Conservation (phyloP, 192 early-diverging fungal genomes). For the Coemansia asiatica region DNA sequence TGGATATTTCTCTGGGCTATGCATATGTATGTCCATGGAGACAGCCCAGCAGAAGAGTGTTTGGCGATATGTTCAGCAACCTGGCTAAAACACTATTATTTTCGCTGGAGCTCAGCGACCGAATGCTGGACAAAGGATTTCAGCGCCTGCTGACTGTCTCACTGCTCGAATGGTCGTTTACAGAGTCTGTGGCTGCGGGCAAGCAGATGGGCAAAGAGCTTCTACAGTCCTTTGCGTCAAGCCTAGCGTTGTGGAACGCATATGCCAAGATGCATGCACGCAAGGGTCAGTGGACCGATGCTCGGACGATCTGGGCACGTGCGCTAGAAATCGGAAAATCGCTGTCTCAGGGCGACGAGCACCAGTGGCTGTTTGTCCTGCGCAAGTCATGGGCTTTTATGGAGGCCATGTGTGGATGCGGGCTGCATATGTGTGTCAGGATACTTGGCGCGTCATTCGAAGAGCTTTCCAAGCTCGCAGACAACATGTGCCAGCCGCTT, state of each 20-base stretch:
- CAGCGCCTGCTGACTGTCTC: not conserved
- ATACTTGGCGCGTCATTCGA: slow-evolving; percentile 5
- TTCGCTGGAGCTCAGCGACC: not conserved
- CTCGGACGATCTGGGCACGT: slow-evolving; percentile 29
- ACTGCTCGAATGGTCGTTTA: slow-evolving; percentile 30
- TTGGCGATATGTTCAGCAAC: slow-evolving; percentile 6
- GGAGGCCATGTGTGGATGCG: slow-evolving; percentile 27
- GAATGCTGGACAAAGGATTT: not conserved
- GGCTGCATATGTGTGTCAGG: slow-evolving; percentile 6
- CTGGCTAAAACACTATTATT: slow-evolving; percentile 1
- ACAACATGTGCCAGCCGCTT: not conserved
- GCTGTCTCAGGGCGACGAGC: not conserved
- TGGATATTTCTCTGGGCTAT: slow-evolving; percentile 28
- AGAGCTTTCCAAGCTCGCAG: not conserved
- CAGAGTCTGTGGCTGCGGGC: slow-evolving; percentile 7
- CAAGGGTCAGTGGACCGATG: slow-evolving; percentile 21
- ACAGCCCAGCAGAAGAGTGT: not conserved
- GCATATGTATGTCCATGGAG: slow-evolving; percentile 23
- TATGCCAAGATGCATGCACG: slow-evolving; percentile 43
- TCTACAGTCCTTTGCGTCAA: slow-evolving; percentile 8
- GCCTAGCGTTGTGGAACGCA: slow-evolving; percentile 32
- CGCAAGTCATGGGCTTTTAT: slow-evolving; percentile 37
- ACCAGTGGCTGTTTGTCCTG: slow-evolving; percentile 21
- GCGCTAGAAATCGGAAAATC: slow-evolving; percentile 5
- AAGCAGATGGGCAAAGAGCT: slow-evolving; percentile 6